Base-by-base conservation (phyloP, 106 monocot species). In the Chionographis japonica region DNA sequence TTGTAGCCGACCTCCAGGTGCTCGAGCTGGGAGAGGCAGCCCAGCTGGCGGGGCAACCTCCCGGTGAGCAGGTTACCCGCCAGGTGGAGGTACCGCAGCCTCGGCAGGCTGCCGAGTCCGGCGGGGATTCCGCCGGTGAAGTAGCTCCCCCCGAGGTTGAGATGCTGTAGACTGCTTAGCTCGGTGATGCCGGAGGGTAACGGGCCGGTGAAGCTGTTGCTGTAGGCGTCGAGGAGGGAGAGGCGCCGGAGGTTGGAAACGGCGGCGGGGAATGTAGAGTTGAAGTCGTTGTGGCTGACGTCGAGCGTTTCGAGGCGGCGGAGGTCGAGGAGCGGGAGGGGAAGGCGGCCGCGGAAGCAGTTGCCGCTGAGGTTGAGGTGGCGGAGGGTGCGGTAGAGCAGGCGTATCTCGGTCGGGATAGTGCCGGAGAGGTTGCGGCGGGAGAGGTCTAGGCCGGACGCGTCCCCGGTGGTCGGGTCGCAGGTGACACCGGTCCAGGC, bases 1-100 rank as follows among this genome's bases (percentile, higher is more conserved):
- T 95, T 95, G 66, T 95, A 95, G 4, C 95, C 95, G 27, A 88
- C 78, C 74, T 95, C 95, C 40, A 95, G 37, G 58, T 84, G 91
- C 59, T 81, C 79, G 51, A 95, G 84, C 20, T 53, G 10, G 3
- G 69, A 8, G 3, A 91, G 77, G 6, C 49, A 52, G 5, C 86
- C 86, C 36, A 95, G 72, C 69, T 78, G 52, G 3, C 8, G 6
- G 13, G 91, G 95, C 12, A 95, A 37, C 38, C 54, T 18, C 2
- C 88, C 95, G 19, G 57, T 53, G 40, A 95, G 86, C 20, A 78
- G 43, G 60, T 95, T 95, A 2, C 95, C 95, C 12, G 95, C 88
- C 4, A 95, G 79, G 72, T 91, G 81, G 3, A 94, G 85, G 50
- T 68, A 85, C 20, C 71, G 63, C 17, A 94, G 75, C 16, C 50